Evolutionary conservation across 306 rosid genomes (phyloP).

Genomic region (Gillenia trifoliata): DNA sequence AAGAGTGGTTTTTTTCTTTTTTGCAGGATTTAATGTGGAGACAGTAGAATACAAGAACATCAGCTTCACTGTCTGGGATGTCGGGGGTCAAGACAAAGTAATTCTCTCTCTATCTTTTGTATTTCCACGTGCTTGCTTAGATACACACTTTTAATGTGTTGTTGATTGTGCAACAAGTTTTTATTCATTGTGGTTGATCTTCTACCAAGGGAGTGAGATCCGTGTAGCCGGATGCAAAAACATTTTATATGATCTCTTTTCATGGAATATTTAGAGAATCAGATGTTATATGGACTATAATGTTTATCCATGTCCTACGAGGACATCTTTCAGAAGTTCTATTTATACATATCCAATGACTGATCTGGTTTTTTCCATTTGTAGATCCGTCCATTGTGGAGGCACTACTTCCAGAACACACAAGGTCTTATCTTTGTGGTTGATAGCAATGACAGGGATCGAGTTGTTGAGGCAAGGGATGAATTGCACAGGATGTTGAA

Average conservation of each 20-base stretch:
- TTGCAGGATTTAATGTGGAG: slow-evolving; percentile 92
- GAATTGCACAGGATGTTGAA: slow-evolving; percentile 98
- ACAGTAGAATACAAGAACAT: slow-evolving; percentile 98
- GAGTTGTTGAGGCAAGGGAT: slow-evolving; percentile 96
- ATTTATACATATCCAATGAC: slow-evolving; percentile 3
- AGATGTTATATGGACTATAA: not conserved
- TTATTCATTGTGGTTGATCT: not conserved
- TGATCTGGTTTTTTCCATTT: slow-evolving; percentile 14
- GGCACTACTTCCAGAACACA: slow-evolving; percentile 99
- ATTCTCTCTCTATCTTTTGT: not conserved
- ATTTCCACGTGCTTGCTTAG: not conserved
- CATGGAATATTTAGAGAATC: not conserved
- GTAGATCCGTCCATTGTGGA: slow-evolving; percentile 97
- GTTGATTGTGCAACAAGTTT: not conserved
- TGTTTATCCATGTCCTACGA: not conserved
- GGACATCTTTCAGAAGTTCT: not conserved
- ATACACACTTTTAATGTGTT: not conserved
- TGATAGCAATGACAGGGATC: slow-evolving; percentile 95
- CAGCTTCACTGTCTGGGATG: slow-evolving; percentile 99
- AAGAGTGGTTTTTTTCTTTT: not conserved
- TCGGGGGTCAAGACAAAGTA: slow-evolving; percentile 99
- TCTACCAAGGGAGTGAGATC: not conserved
- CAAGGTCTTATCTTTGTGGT: slow-evolving; percentile 98
- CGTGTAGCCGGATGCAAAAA: not conserved
- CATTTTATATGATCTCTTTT: not conserved